A percentile compares a stretch with the other conserved stretches of the same genome.
Evolutionary conservation across 2,329 filamentous ascomycete species (phyloP).

Genomic region (Venturia effusa): DNA sequence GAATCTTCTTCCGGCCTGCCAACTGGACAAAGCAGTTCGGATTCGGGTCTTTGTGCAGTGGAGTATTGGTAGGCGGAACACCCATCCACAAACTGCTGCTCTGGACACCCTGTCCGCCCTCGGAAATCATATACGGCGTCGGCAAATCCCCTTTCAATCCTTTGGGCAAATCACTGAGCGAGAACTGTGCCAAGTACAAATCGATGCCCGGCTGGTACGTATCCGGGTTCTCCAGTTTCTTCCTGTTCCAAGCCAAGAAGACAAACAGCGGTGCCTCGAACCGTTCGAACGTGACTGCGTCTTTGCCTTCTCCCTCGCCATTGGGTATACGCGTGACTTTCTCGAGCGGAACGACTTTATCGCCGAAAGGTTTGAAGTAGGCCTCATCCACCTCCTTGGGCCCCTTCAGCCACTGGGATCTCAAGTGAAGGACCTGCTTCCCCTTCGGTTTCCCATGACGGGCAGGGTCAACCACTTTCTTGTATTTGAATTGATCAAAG

Average conservation of each 20-base stretch:
- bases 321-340: constrained; percentile 29
- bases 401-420: not conserved
- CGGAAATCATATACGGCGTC: constrained; percentile 36
- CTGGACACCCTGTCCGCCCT: constrained; percentile 68
- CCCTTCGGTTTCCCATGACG: not conserved
- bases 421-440: not conserved
- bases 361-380: constrained; percentile 17
- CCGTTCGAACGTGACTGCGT: constrained; percentile 37
- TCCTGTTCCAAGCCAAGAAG: constrained; percentile 45
- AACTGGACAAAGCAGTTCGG: constrained; percentile 87
- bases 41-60: constrained; percentile 86
- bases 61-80: constrained; percentile 75
- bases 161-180: constrained; percentile 56
- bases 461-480: not conserved
- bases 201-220: constrained; percentile 18
- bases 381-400: not conserved
- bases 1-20: constrained; percentile 57
- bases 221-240: constrained; percentile 15
- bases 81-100: constrained; percentile 82
- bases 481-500: not conserved
- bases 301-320: constrained; percentile 21
- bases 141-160: constrained; percentile 55
- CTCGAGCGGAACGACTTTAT: constrained; percentile 48
- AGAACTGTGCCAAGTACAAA: constrained; percentile 82
- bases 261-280: constrained; percentile 53